Percentiles rank a stretch among this genome's conserved stretches.
phyloP scores from a whole-genome alignment of 768 basidiomycete species.

The Suillus discolor region DNA sequence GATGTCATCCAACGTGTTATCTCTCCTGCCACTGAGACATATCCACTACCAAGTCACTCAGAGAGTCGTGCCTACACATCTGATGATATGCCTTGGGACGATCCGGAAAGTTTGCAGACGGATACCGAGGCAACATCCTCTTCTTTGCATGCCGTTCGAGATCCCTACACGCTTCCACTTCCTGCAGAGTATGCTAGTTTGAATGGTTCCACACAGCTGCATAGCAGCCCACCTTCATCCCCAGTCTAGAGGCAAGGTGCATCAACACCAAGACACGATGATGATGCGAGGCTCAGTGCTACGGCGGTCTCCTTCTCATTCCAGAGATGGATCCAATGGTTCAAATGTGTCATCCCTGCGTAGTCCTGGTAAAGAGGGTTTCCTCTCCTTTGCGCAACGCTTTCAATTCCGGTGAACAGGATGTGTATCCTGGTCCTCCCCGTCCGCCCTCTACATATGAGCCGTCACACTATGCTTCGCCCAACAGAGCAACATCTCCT shows the following conservation, averaged over 20 bases:
- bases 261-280: constrained; percentile 10
- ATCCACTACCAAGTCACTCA: not conserved
- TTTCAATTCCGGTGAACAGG: constrained; percentile 11
- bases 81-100: constrained; percentile 20
- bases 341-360: constrained; percentile 15
- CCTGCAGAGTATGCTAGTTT: not conserved
- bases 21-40: not conserved
- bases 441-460: constrained; percentile 6
- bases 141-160: not conserved
- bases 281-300: constrained; percentile 6
- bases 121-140: not conserved
- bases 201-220: not conserved
- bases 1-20: not conserved
- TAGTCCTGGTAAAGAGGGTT: constrained; percentile 15
- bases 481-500: constrained; percentile 26
- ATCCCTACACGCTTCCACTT: not conserved
- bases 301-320: constrained; percentile 12
- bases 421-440: not conserved
- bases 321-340: constrained; percentile 13
- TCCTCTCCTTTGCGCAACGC: constrained; percentile 18
- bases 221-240: constrained; percentile 4
- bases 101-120: constrained; percentile 14
- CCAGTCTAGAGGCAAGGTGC: constrained; percentile 7
- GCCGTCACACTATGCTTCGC: constrained; percentile 2
- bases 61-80: constrained; percentile 13